phyloP scores from a whole-genome alignment of 2,329 filamentous ascomycete species.

The Aphanoascus verrucosus region DNA sequence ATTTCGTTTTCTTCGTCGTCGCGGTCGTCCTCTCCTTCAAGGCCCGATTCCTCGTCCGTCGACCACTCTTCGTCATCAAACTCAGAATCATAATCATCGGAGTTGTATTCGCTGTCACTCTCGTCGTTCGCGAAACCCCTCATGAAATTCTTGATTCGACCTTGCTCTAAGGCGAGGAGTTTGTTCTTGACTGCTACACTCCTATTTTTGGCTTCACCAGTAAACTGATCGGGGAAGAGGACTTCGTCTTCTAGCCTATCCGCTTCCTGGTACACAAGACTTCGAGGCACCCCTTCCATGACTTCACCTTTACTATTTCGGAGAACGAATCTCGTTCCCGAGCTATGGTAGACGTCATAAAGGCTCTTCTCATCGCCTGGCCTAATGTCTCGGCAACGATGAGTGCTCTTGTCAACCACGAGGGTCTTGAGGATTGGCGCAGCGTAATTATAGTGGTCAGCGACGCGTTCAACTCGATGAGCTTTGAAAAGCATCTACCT shows the following conservation, averaged over 20 bases:
- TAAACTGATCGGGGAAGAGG: constrained; percentile 31
- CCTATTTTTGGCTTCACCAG: constrained; percentile 10
- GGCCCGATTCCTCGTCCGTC: constrained; percentile 7
- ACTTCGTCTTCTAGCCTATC: constrained; percentile 34
- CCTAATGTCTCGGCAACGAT: constrained; percentile 29
- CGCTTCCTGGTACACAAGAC: constrained; percentile 31
- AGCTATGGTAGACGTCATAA: constrained; percentile 6
- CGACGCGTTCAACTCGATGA: constrained; percentile 21
- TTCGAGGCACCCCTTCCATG: constrained; percentile 13
- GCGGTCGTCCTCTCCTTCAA: constrained; percentile 11
- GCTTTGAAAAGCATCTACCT: constrained; percentile 30
- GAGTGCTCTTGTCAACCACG: constrained; percentile 26
- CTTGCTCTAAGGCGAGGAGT: constrained; percentile 17
- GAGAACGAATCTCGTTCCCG: constrained; percentile 10
- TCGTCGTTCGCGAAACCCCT: constrained; percentile 17
- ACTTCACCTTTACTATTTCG: constrained; percentile 1
- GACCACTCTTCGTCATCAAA: constrained; percentile 15
- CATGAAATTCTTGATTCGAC: constrained; percentile 16
- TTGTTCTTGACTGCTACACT: constrained; percentile 12
- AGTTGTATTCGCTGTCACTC: constrained; percentile 23
- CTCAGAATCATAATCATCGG: constrained; percentile 14
- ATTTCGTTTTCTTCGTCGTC: neutral
- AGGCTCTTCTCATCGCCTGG: constrained; percentile 23
- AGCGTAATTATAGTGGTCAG: neutral
- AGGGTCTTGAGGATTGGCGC: constrained; percentile 31